Evolutionary conservation across 257 asterid genomes (phyloP).

Genomic region (Ilex aquifolium): DNA sequence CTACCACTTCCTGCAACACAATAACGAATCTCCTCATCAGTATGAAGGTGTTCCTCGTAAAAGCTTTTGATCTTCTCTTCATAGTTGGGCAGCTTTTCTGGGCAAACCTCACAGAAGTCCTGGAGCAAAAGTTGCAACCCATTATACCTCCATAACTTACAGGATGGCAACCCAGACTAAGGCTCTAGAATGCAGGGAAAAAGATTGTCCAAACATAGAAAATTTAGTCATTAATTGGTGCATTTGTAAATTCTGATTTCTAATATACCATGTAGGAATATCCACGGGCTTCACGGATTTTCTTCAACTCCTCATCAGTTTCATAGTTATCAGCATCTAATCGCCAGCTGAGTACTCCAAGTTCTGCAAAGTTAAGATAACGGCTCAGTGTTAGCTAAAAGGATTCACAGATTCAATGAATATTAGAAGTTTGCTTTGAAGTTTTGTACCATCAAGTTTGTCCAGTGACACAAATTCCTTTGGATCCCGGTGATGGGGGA

Average conservation of each 20-base stretch:
- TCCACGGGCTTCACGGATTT: constrained; percentile 82
- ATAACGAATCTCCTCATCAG: constrained; percentile 93
- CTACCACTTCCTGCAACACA: constrained; percentile 92
- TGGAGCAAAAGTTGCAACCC: constrained; percentile 16
- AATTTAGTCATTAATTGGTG: constrained; percentile 1
- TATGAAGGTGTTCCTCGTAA: constrained; percentile 87
- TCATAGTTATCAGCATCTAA: constrained; percentile 87
- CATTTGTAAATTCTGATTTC: neutral
- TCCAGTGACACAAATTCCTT: constrained; percentile 75
- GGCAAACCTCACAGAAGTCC: constrained; percentile 93
- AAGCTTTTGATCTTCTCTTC: constrained; percentile 81
- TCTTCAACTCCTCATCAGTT: constrained; percentile 80
- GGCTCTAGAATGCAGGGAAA: neutral
- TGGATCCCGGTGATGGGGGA: constrained; percentile 85
- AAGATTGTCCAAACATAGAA: neutral
- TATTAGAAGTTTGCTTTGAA: neutral
- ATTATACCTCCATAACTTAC: neutral
- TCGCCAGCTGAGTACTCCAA: constrained; percentile 94
- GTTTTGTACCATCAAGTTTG: constrained; percentile 67
- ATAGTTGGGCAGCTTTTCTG: constrained; percentile 77
- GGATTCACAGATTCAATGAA: neutral
- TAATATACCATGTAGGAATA: constrained; percentile 69
- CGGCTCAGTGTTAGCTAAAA: constrained; percentile 1
- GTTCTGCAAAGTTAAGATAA: constrained; percentile 40
- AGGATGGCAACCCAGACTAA: too few species aligned